Evolutionary conservation across 495 filamentous ascomycete genomes (phyloP).

Genomic region (Neurospora sp.): DNA sequence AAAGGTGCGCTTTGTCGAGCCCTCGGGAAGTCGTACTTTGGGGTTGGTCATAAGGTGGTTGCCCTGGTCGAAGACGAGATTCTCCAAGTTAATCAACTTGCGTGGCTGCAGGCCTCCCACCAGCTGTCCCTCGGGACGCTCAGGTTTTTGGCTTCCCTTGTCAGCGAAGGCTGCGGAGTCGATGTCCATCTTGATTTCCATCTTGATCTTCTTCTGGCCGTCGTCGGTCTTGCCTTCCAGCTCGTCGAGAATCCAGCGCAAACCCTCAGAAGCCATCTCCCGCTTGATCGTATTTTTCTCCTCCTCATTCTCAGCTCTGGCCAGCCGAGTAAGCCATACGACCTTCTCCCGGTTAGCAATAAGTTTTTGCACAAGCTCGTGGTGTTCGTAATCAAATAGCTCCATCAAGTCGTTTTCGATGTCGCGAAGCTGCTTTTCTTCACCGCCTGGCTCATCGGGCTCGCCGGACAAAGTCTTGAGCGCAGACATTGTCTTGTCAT

Average conservation of each 20-base stretch:
- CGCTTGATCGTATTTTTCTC: slow-evolving; percentile 70
- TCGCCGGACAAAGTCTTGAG: slow-evolving; percentile 69
- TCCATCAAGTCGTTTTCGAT: slow-evolving; percentile 99
- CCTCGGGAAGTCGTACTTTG: slow-evolving; percentile 88
- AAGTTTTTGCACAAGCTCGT: slow-evolving; percentile 86
- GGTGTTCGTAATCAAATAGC: slow-evolving; percentile 92
- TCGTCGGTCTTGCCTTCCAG: slow-evolving; percentile 49
- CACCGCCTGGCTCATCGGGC: slow-evolving; percentile 58
- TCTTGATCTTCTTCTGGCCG: slow-evolving; percentile 55
- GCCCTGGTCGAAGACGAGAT: slow-evolving; percentile 92
- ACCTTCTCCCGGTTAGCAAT: slow-evolving; percentile 85
- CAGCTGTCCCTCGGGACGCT: slow-evolving; percentile 52
- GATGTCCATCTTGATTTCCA: slow-evolving; percentile 89
- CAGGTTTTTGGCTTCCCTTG: slow-evolving; percentile 28
- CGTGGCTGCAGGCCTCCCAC: slow-evolving; percentile 81
- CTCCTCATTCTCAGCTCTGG: slow-evolving; percentile 70
- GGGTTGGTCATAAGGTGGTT: slow-evolving; percentile 98
- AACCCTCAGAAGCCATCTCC: slow-evolving; percentile 83
- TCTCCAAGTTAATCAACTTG: slow-evolving; percentile 84
- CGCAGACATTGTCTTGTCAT: slow-evolving; percentile 74
- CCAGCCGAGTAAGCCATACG: slow-evolving; percentile 89
- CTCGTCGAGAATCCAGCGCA: slow-evolving; percentile 79
- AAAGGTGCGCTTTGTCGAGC: slow-evolving; percentile 86
- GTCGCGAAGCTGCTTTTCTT: slow-evolving; percentile 74
- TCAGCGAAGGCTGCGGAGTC: slow-evolving; percentile 55